Conservation (phyloP, 257 asterid species). For the Solanum tacnaense region DNA sequence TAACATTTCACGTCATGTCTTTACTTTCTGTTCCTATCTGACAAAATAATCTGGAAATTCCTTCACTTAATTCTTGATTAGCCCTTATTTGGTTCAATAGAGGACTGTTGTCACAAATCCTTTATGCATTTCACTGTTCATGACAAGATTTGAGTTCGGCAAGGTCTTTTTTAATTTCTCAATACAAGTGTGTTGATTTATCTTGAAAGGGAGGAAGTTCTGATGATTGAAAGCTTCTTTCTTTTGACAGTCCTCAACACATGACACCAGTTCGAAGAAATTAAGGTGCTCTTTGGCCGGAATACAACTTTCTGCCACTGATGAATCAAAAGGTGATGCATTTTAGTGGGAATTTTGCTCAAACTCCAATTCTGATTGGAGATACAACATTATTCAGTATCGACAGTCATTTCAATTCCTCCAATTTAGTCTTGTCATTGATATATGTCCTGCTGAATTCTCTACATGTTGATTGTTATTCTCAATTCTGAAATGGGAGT, state of each 20-base stretch:
- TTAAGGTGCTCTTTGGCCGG: background rate
- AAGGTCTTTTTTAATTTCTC: background rate
- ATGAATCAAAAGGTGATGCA: constrained; percentile 22
- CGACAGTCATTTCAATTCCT: background rate
- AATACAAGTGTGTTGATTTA: background rate
- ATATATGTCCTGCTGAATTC: background rate
- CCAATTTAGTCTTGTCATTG: background rate
- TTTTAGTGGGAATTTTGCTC: background rate
- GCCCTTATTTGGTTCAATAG: background rate
- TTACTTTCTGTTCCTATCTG: background rate
- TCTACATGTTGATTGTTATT: background rate
- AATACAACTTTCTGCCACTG: constrained; percentile 6
- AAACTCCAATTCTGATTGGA: background rate
- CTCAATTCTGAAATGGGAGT: background rate
- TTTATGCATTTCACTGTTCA: background rate
- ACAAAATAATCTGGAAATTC: background rate
- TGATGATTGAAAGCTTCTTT: constrained; percentile 8
- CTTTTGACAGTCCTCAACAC: constrained; percentile 27
- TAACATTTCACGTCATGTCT: background rate
- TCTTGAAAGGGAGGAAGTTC: background rate
- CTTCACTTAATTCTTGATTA: background rate
- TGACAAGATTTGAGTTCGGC: background rate
- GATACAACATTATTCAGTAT: background rate
- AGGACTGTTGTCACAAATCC: background rate
- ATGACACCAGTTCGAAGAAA: constrained; percentile 13